phyloP scores from a whole-genome alignment of 306 rosid genomes.

The Cucumis hystrix region DNA sequence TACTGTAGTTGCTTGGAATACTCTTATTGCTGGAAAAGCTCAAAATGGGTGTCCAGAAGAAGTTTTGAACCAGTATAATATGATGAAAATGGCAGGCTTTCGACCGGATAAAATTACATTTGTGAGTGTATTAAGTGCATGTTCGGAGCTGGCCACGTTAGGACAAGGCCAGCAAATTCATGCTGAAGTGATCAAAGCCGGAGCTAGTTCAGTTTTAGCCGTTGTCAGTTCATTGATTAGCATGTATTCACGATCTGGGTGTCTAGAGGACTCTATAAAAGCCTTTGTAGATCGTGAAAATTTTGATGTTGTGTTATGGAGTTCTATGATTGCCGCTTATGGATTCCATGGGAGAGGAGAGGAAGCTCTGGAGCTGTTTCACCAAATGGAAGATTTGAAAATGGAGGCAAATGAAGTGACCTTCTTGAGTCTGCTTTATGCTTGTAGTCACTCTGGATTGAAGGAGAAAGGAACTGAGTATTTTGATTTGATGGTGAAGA shows the following conservation, averaged over 20 bases:
- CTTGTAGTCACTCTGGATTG: conserved; percentile 77
- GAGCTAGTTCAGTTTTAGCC: conserved; percentile 46
- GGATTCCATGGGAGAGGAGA: conserved; percentile 86
- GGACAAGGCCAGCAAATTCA: conserved; percentile 90
- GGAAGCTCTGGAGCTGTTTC: conserved; percentile 56
- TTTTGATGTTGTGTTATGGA: conserved; percentile 61
- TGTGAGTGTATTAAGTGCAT: conserved; percentile 60
- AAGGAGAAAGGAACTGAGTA: conserved; percentile 60
- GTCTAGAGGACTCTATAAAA: conserved; percentile 58
- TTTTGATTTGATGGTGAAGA: conserved; percentile 53
- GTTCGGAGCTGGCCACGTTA: conserved; percentile 61
- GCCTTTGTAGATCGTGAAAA: conserved; percentile 45
- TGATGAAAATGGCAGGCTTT: conserved; percentile 60
- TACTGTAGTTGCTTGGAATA: conserved; percentile 90
- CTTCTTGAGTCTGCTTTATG: conserved; percentile 86
- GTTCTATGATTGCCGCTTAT: conserved; percentile 77
- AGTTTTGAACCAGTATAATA: conserved; percentile 50
- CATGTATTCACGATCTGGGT: conserved; percentile 83
- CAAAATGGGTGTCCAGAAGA: conserved; percentile 44
- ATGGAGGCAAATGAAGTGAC: conserved; percentile 64
- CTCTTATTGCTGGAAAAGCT: conserved; percentile 82
- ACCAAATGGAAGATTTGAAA: conserved; percentile 50
- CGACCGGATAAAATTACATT: conserved; percentile 71
- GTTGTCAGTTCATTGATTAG: conserved; percentile 62
- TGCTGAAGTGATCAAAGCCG: conserved; percentile 66